Base-by-base conservation (phyloP, 2,329 filamentous ascomycete genomes). In the Aspergillus sojae region DNA sequence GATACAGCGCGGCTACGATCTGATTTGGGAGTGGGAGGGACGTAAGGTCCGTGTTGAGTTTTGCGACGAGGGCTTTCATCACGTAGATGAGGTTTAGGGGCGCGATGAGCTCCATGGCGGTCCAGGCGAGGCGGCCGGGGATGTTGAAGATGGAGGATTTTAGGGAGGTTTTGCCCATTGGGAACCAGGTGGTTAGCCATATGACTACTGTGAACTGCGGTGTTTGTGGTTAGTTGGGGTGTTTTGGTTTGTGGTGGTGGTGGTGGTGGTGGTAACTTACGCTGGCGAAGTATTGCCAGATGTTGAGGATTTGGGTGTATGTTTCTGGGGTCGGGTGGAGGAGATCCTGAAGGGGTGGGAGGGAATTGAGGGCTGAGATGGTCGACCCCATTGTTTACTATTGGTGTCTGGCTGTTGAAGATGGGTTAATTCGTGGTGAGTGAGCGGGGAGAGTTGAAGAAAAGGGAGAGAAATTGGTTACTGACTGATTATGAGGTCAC, bases 141-240 rank as follows among this genome's bases (percentile, higher is more conserved):
- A 98, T 78, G 79, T 99, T 99, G 75, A 95, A 82, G 14, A 81
- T 81, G 71, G 90, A 93, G 56, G 67, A 70, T 28, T 71, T 66
- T 21, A 88, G 85, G 4, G 93, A 96, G 3, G 94, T 97, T 80
- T 98, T 98, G 77, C 95, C 95, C 82, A 94, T 93, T 57, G 92
- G 92, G 77, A 97, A 95, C 85, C 88, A 97, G 61, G 87, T 85
- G n/a, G 85, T 80, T 61, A 89, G 63, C 89, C 91, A 96, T 87
- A 97, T 93, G 26, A 87, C 58, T 1, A 88, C 85, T 0, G 89
- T 89, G 67, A 93, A 73, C 93, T 96, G 65, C 7, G 54, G 21
- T 14, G 60, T 66, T 59, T 67, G 61, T 28, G n/a, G 58, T 69
- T 63, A 70, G 60, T 39, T 10, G 60, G 67, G 10, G 30, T 14